These are phyloP conservation scores for Russula foetens DNA, from an alignment of 768 basidiomycete genomes.

Conservation along the genomic window DNA sequence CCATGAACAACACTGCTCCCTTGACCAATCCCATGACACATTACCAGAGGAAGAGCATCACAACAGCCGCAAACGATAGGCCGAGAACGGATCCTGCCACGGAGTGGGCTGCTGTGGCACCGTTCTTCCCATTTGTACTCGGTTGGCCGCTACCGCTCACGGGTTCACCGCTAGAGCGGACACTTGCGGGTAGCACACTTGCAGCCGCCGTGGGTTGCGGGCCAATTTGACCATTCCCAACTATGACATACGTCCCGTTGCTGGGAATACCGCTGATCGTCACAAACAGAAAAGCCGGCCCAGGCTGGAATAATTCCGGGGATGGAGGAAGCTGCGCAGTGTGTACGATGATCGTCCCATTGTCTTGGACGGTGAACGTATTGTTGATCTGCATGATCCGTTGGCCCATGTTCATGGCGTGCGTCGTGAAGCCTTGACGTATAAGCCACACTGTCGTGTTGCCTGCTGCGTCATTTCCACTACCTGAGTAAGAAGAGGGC, in stretches of 20 bases:
- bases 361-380: slow-evolving; percentile 69
- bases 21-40: not conserved
- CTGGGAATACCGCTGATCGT: slow-evolving; percentile 51
- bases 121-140: not conserved
- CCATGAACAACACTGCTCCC: not conserved
- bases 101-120: not conserved
- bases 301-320: slow-evolving; percentile 80
- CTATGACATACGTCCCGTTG: slow-evolving; percentile 45
- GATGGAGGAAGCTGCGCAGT: slow-evolving; percentile 79
- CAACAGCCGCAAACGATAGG: not conserved
- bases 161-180: slow-evolving; percentile 23
- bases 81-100: not conserved
- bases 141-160: not conserved
- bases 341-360: slow-evolving; percentile 71
- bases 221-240: slow-evolving; percentile 73
- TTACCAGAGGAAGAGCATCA: not conserved
- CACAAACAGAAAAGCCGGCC: slow-evolving; percentile 78
- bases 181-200: slow-evolving; percentile 41
- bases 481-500: slow-evolving; percentile 53
- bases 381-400: slow-evolving; percentile 74
- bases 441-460: slow-evolving; percentile 70
- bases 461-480: slow-evolving; percentile 58
- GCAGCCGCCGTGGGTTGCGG: slow-evolving; percentile 46
- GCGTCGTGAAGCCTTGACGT: slow-evolving; percentile 80
- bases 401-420: slow-evolving; percentile 85